A percentile compares a stretch with the other conserved stretches of the same genome.
Conservation (phyloP, 768 basidiomycete species). For the Candolleomyces aberdarensis region DNA sequence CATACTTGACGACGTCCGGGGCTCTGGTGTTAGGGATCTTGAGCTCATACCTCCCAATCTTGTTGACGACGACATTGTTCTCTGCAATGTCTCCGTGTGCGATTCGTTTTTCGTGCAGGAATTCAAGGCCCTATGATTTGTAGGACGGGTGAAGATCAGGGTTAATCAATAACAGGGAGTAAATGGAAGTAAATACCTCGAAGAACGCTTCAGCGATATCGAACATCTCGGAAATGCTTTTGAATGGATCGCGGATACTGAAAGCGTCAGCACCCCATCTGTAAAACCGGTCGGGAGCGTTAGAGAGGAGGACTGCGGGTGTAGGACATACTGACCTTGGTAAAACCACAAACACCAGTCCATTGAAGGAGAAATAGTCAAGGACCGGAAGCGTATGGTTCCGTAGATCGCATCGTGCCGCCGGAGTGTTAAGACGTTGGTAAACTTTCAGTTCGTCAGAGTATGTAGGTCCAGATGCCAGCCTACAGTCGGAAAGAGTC, state of each 20-base stretch:
- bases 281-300: not conserved
- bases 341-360: slow-evolving; percentile 13
- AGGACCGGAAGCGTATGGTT: slow-evolving; percentile 15
- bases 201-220: not conserved
- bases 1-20: slow-evolving; percentile 2
- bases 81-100: not conserved
- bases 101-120: slow-evolving; percentile 5
- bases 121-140: slow-evolving; percentile 1
- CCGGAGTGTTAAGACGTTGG: slow-evolving; percentile 1
- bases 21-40: not conserved
- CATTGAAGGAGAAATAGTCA: slow-evolving; percentile 8
- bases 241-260: not conserved
- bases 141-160: not conserved
- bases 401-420: slow-evolving; percentile 6
- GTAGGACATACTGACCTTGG: slow-evolving; percentile 9
- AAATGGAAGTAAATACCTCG: not conserved
- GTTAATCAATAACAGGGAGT: too few species aligned
- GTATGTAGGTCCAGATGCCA: not conserved
- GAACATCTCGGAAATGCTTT: not conserved
- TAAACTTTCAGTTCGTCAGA: not conserved
- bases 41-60: not conserved
- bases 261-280: slow-evolving; percentile 6
- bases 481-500: not conserved
- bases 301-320: not conserved
- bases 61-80: not conserved